Base-by-base conservation (phyloP, 148 eudicot genomes). In the Cornus suecica region DNA sequence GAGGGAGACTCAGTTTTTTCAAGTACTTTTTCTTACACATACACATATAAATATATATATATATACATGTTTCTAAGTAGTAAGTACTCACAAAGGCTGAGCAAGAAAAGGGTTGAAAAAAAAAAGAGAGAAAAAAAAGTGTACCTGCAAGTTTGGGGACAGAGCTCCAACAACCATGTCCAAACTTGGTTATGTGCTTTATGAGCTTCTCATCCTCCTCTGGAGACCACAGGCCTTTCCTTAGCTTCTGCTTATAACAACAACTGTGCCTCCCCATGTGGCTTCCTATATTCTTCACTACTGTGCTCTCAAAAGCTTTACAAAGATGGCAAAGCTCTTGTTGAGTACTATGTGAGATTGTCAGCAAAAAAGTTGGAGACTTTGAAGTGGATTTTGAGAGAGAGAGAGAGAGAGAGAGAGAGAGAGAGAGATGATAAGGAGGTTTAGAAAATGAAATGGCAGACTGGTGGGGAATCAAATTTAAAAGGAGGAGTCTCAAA, bases 91-190 rank as follows among this genome's bases (percentile, higher is more conserved):
- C 6, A 58, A 58, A 58, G 24, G 26, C 6, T 51, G 42, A 24
- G 14, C 10, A 22, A 10, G 18, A 37, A 37, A 37, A 6, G n/a
- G n/a, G n/a, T n/a, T n/a, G n/a, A 37, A 37, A 37, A 37, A 37
- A 37, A 5, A 37, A 37, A 37, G 9, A 5, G 42, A 32, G 7
- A 8, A 32, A 32, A 22, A 28, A 13, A 5, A 66, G n/a, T 29
- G 52, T 73, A 90, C 94, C 92, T 27, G 92, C 90, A 62, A 90
- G 87, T 77, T 90, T 90, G 76, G 94, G 92, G 63, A 90, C 94
- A 74, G 94, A 90, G 80, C 92, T 88, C 94, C 94, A 90, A 45
- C 94, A 90, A 22, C 92, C 92, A 87, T 90, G 92, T 45, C 94
- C 94, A 64, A 75, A 84, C 70, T 83, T 89, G 54, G 92, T 83